These are phyloP conservation scores for Arctium lappa DNA, from an alignment of 129 eudicot species.

Conservation along the genomic window DNA sequence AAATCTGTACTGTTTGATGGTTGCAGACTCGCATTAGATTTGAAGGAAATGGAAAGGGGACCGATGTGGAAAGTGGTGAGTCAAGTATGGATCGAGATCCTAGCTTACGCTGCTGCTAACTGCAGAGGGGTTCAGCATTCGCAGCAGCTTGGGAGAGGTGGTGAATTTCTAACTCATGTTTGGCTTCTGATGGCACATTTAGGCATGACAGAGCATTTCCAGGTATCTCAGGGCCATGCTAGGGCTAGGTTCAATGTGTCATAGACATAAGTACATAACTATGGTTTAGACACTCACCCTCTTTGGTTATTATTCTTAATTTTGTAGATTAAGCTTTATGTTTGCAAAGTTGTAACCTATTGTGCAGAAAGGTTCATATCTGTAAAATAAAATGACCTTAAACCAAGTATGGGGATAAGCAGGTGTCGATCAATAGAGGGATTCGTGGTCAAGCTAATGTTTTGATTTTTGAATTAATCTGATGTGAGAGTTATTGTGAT, in stretches of 20 bases:
- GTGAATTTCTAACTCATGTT: neutral
- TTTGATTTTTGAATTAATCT: no score
- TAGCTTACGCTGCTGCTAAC: neutral
- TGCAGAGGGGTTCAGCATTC: neutral
- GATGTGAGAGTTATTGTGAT: no score
- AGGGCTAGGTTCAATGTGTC: neutral
- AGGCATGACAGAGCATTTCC: neutral
- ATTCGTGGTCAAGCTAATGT: no score
- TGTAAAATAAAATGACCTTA: neutral
- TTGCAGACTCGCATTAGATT: constrained; percentile 20
- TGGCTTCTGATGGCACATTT: neutral
- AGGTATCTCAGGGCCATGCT: neutral
- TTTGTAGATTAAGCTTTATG: neutral
- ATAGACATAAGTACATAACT: neutral
- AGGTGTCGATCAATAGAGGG: neutral
- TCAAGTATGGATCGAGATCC: neutral
- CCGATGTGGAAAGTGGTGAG: constrained; percentile 29
- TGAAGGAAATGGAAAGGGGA: constrained; percentile 9
- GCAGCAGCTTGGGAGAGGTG: neutral
- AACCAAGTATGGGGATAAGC: neutral
- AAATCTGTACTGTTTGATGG: constrained; percentile 47
- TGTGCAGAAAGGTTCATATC: neutral
- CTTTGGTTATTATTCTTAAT: neutral
- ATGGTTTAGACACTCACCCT: neutral
- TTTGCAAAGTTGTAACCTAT: neutral